phyloP scores from a whole-genome alignment of 768 basidiomycete species.

The Infundibulicybe gibba region DNA sequence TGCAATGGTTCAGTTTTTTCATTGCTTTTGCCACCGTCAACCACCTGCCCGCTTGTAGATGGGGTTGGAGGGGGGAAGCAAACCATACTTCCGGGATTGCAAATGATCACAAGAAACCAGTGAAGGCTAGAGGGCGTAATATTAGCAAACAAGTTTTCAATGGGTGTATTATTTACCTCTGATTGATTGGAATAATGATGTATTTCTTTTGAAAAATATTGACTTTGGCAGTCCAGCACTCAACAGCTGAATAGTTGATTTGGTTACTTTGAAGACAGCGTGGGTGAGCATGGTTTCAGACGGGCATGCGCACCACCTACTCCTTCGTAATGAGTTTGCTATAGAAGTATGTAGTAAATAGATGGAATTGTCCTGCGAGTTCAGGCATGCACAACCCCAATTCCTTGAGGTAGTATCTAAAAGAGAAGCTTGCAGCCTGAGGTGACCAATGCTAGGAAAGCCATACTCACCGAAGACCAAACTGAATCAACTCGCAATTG shows the following conservation, averaged over 20 bases:
- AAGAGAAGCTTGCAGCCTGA: constrained; percentile 7
- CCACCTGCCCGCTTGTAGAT: too few relatives aligned
- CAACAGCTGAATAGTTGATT: constrained; percentile 78
- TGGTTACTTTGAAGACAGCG: too few relatives aligned
- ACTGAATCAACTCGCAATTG: constrained; percentile 96
- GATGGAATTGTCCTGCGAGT: constrained; percentile 71
- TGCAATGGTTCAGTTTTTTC: too few relatives aligned
- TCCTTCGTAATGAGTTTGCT: constrained; percentile 81
- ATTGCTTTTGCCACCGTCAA: constrained; percentile 9
- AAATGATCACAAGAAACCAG: constrained; percentile 97
- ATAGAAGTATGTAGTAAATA: constrained; percentile 98
- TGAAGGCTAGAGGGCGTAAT: constrained; percentile 57
- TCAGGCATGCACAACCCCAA: constrained; percentile 52
- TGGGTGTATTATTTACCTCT: constrained; percentile 74
- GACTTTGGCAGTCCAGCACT: constrained; percentile 95
- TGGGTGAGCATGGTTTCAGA: too few relatives aligned
- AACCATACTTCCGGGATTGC: constrained; percentile 66
- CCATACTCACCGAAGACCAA: constrained; percentile 79
- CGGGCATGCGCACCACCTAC: constrained; percentile 26
- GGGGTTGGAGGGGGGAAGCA: constrained; percentile 38
- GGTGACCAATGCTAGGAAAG: background rate
- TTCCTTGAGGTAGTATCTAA: constrained; percentile 67
- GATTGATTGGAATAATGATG: constrained; percentile 94
- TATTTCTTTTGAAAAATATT: too few relatives aligned
- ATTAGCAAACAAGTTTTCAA: background rate